Conservation (phyloP, 306 rosid genomes). For the Medicago ruthenica region DNA sequence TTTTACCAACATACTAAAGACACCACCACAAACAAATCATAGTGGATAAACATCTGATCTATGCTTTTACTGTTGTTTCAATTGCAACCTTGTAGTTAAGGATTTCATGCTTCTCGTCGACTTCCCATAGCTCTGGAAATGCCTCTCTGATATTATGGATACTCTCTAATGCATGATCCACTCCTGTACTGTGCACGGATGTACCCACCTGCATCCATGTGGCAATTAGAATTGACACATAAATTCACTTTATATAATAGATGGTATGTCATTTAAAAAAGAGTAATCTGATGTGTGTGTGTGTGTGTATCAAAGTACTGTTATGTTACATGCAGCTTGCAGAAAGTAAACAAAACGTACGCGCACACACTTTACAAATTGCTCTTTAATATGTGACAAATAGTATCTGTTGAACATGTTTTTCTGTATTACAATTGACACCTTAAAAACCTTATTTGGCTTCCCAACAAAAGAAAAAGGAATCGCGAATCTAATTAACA, state of each 20-base stretch:
- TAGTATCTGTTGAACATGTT: not conserved
- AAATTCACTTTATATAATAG: not conserved
- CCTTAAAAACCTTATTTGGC: too few species aligned
- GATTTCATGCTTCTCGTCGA: conserved; percentile 49
- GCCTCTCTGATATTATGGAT: conserved; percentile 89
- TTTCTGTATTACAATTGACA: not conserved
- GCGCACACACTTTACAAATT: not conserved
- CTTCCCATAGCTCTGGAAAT: conserved; percentile 87
- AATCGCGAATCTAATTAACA: too few species aligned
- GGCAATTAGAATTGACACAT: conserved; percentile 9
- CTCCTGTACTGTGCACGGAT: conserved; percentile 52
- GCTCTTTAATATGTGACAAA: not conserved
- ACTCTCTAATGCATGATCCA: conserved; percentile 86
- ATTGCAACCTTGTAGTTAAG: conserved; percentile 60
- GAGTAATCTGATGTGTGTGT: not conserved
- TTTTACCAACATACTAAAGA: conserved; percentile 39
- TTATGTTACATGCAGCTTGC: not conserved
- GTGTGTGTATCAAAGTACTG: not conserved
- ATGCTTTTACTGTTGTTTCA: conserved; percentile 75
- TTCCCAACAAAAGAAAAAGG: too few species aligned
- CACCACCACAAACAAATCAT: conserved; percentile 1
- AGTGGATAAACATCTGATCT: conserved; percentile 30
- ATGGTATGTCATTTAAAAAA: not conserved
- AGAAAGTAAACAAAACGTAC: not conserved
- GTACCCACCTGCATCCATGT: conserved; percentile 67